phyloP scores from a whole-genome alignment of 1,284 basidiomycete genomes.

The Cutaneotrichosporon cavernicola region DNA sequence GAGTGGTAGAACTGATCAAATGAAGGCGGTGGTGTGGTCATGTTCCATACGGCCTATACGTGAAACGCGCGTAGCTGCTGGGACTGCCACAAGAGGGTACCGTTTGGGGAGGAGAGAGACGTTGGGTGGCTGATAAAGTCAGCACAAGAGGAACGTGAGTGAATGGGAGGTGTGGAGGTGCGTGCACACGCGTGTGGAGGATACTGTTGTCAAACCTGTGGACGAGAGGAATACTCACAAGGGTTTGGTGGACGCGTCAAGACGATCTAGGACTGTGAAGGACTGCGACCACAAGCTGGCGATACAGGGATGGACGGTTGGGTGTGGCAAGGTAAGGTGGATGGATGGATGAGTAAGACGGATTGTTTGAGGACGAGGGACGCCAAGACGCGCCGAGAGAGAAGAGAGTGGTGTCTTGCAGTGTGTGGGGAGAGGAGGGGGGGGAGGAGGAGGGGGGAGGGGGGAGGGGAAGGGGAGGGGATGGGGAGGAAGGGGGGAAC shows the following conservation, averaged over 20 bases:
- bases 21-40: constrained; percentile 32
- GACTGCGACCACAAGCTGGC: not conserved
- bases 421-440: not conserved
- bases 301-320: not conserved
- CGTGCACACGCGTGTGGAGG: not conserved
- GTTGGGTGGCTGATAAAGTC: not conserved
- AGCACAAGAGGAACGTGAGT: not conserved
- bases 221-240: not conserved
- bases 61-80: not conserved
- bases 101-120: not conserved
- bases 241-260: not conserved
- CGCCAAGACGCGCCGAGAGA: not conserved
- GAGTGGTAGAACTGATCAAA: constrained; percentile 35
- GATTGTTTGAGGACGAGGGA: not conserved
- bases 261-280: not conserved
- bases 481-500: no score
- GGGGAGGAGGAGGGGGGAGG: no score
- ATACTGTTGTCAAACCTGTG: not conserved
- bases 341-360: constrained; percentile 1
- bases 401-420: not conserved
- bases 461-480: no score
- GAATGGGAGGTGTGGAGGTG: not conserved
- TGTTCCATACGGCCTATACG: constrained; percentile 12
- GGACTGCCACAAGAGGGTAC: not conserved
- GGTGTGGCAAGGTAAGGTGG: not conserved